A percentile compares a stretch with the other conserved stretches of the same genome.
Conservation (phyloP, 2,329 filamentous ascomycete species). For the Cryphonectria nitschkei region DNA sequence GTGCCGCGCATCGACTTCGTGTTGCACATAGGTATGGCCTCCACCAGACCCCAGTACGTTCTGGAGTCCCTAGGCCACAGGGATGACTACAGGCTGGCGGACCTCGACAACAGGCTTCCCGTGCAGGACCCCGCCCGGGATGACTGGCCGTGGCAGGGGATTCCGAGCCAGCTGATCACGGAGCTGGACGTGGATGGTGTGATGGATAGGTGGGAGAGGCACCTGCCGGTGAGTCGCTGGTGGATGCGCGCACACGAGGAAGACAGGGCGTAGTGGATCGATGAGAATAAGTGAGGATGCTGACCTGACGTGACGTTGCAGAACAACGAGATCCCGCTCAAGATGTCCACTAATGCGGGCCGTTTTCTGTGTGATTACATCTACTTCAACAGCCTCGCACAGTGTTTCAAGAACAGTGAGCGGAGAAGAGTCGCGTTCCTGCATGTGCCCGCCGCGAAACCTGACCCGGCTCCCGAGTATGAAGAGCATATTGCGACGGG, state of each 20-base stretch:
- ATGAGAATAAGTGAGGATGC: not conserved
- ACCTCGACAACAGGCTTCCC: conserved; percentile 68
- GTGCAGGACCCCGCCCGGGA: conserved; percentile 44
- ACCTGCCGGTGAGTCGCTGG: conserved; percentile 49
- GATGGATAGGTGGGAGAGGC: conserved; percentile 56
- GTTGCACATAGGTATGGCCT: conserved; percentile 81
- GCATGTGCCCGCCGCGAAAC: conserved; percentile 76
- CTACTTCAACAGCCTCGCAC: conserved; percentile 70
- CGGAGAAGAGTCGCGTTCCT: conserved; percentile 66
- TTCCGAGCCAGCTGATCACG: conserved; percentile 60
- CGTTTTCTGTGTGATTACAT: conserved; percentile 80
- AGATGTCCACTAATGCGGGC: conserved; percentile 71
- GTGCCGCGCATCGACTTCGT: conserved; percentile 60
- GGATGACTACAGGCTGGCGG: conserved; percentile 70
- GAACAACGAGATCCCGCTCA: conserved; percentile 48
- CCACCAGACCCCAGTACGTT: conserved; percentile 65
- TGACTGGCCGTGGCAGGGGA: conserved; percentile 58
- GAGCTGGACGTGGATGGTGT: conserved; percentile 63
- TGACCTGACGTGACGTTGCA: conserved; percentile 31
- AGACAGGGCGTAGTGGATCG: not conserved
- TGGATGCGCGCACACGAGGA: not conserved
- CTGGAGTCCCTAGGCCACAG: conserved; percentile 73
- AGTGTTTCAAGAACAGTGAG: conserved; percentile 52
- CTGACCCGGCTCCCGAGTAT: conserved; percentile 67
- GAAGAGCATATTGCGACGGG: conserved; percentile 53